Evolutionary conservation across 2,329 filamentous ascomycete genomes (phyloP).

Genomic region (Paecilomyces fulvus): DNA sequence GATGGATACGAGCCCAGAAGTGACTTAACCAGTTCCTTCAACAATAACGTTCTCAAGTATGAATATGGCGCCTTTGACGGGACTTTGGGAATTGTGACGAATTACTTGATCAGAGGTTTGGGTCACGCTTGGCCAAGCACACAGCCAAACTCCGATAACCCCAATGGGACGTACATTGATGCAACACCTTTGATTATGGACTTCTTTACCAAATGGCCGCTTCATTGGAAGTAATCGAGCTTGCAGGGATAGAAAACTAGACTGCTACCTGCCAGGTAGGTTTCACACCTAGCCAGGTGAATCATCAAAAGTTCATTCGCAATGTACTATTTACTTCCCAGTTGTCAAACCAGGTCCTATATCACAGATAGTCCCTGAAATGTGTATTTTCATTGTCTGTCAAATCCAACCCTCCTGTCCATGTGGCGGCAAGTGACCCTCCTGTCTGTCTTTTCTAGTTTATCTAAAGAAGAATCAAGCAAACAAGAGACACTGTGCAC

Average conservation of each 20-base stretch:
- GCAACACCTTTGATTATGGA: constrained; percentile 13
- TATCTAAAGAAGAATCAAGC: not conserved
- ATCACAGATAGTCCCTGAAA: not conserved
- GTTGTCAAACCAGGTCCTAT: not conserved
- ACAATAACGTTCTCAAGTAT: constrained; percentile 4
- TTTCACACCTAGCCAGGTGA: too few species aligned
- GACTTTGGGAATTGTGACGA: constrained; percentile 5
- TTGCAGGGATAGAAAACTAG: not conserved
- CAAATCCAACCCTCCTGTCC: not conserved
- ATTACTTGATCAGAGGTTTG: constrained; percentile 8
- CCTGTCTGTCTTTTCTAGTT: not conserved
- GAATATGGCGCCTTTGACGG: constrained; percentile 3
- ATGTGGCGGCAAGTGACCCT: not conserved
- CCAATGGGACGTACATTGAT: constrained; percentile 10
- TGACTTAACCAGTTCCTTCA: constrained; percentile 1
- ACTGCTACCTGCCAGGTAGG: not conserved
- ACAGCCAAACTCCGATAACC: constrained; percentile 10
- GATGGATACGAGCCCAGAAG: constrained; percentile 12
- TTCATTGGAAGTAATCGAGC: not conserved
- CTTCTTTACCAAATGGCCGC: constrained; percentile 8
- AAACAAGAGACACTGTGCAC: too few species aligned
- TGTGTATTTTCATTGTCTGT: not conserved
- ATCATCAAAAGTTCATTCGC: too few species aligned
- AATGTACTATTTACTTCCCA: too few species aligned
- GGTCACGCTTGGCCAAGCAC: constrained; percentile 15